A percentile compares a stretch with the other conserved stretches of the same genome.
phyloP scores from a whole-genome alignment of 2,329 filamentous ascomycete genomes.

The Arachnomyces sp. region DNA sequence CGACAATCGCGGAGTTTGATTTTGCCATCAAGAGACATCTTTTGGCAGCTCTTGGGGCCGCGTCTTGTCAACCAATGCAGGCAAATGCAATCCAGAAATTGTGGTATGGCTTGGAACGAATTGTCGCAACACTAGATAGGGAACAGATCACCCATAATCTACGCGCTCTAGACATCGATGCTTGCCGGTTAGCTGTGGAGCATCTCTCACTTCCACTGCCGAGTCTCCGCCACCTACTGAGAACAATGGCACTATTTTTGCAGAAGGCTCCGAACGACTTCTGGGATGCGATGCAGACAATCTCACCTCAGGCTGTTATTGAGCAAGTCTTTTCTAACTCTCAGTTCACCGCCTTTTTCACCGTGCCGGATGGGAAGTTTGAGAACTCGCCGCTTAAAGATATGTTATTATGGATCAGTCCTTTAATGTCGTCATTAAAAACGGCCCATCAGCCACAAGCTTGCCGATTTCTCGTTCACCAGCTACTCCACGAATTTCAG shows the following conservation, averaged over 20 bases:
- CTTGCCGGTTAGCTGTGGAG: constrained; percentile 54
- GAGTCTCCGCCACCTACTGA: constrained; percentile 62
- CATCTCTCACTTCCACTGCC: constrained; percentile 57
- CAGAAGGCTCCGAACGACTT: constrained; percentile 71
- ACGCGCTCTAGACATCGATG: constrained; percentile 67
- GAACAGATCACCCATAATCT: constrained; percentile 70
- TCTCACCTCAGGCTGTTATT: constrained; percentile 71
- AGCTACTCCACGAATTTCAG: constrained; percentile 58
- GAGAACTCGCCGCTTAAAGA: constrained; percentile 51
- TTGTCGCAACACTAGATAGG: constrained; percentile 66
- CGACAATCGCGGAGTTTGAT: constrained; percentile 71
- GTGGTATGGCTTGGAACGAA: constrained; percentile 69
- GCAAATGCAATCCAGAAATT: constrained; percentile 58
- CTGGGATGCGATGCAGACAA: constrained; percentile 79
- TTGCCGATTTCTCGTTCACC: constrained; percentile 68
- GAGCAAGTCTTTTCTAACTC: constrained; percentile 74
- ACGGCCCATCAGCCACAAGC: constrained; percentile 69
- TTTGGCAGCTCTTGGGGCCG: constrained; percentile 56
- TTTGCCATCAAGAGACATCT: constrained; percentile 76
- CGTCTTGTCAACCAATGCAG: constrained; percentile 49
- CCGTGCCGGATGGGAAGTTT: constrained; percentile 44
- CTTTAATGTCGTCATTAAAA: constrained; percentile 70
- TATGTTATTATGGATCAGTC: constrained; percentile 69
- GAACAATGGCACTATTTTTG: constrained; percentile 62
- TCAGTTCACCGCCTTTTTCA: constrained; percentile 51